Evolutionary conservation across 1,284 basidiomycete genomes (phyloP).

Genomic region (Limonomyces culmigenus): DNA sequence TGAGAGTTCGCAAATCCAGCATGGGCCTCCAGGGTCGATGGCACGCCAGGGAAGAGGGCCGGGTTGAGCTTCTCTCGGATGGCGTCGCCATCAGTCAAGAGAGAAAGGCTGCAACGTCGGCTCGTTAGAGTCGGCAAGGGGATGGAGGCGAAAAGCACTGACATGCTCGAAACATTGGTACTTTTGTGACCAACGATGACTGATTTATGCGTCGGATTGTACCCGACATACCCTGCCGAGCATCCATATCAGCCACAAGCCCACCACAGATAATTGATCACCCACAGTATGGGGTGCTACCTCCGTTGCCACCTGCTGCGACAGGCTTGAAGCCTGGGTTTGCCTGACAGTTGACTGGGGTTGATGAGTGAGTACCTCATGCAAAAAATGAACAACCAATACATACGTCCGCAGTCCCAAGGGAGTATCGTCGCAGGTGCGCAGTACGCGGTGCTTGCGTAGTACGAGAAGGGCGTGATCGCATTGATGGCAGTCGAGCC

Average conservation of each 20-base stretch:
- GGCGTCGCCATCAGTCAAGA: constrained; percentile 16
- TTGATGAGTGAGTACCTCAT: too few species aligned
- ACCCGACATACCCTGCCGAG: constrained; percentile 14
- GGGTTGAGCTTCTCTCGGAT: constrained; percentile 12
- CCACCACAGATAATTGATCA: too few species aligned
- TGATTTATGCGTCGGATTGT: constrained; percentile 8
- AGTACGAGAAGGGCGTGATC: constrained; percentile 23
- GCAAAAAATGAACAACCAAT: too few species aligned
- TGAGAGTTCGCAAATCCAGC: constrained; percentile 18
- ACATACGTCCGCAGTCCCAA: constrained; percentile 22
- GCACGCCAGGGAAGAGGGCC: constrained; percentile 18
- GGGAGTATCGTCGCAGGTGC: constrained; percentile 12
- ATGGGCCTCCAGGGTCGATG: constrained; percentile 14
- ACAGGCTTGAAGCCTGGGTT: constrained; percentile 10
- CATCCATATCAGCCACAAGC: too few species aligned
- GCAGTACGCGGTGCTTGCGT: constrained; percentile 20
- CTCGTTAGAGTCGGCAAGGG: too few species aligned
- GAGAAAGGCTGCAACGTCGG: too few species aligned
- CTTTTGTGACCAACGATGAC: constrained; percentile 14
- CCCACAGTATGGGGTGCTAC: constrained; percentile 6
- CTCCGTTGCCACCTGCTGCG: constrained; percentile 9
- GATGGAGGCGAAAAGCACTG: constrained; percentile 10
- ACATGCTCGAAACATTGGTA: constrained; percentile 5
- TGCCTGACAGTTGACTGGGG: constrained; percentile 14
- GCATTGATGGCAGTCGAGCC: constrained; percentile 14